Percentiles rank a stretch among this genome's conserved stretches.
These are phyloP conservation scores for Cladosporium halotolerans DNA, from an alignment of 2,329 filamentous ascomycete species.

Conservation along the genomic window DNA sequence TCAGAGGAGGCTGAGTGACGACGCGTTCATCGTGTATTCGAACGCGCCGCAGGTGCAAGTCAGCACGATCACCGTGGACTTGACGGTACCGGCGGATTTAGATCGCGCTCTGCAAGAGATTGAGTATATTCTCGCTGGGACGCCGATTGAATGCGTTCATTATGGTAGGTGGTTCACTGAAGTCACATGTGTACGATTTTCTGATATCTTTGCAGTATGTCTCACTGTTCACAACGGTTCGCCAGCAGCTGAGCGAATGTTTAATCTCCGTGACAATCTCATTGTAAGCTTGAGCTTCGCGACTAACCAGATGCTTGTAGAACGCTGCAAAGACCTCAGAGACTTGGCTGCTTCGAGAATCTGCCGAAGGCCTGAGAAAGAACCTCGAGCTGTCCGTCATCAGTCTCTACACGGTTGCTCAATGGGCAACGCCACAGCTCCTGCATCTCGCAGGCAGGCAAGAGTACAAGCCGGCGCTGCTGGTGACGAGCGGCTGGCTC, in stretches of 20 bases:
- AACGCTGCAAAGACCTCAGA: neutral
- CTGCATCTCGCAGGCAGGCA: slow-evolving; percentile 21
- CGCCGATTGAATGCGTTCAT: slow-evolving; percentile 37
- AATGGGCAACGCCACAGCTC: slow-evolving; percentile 40
- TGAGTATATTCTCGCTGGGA: slow-evolving; percentile 31
- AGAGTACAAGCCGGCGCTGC: slow-evolving; percentile 35
- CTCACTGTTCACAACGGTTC: neutral
- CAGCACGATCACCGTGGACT: slow-evolving; percentile 37
- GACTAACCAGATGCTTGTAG: neutral
- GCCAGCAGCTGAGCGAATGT: neutral
- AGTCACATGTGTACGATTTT: neutral
- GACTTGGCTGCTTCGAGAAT: neutral
- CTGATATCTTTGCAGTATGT: neutral
- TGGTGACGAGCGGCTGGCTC: slow-evolving; percentile 44
- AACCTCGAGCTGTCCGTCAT: slow-evolving; percentile 35
- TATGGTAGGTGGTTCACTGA: neutral
- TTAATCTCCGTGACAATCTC: no score
- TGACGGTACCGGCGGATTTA: slow-evolving; percentile 35
- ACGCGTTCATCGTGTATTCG: slow-evolving; percentile 18
- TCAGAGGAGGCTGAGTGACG: slow-evolving; percentile 18
- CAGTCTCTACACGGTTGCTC: slow-evolving; percentile 40
- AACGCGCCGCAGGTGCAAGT: slow-evolving; percentile 24
- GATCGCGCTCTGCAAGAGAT: slow-evolving; percentile 34
- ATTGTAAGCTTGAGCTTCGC: neutral
- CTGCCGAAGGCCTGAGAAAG: neutral